Conservation (phyloP, 106 monocot species). For the Alisma plantagoaquatica region DNA sequence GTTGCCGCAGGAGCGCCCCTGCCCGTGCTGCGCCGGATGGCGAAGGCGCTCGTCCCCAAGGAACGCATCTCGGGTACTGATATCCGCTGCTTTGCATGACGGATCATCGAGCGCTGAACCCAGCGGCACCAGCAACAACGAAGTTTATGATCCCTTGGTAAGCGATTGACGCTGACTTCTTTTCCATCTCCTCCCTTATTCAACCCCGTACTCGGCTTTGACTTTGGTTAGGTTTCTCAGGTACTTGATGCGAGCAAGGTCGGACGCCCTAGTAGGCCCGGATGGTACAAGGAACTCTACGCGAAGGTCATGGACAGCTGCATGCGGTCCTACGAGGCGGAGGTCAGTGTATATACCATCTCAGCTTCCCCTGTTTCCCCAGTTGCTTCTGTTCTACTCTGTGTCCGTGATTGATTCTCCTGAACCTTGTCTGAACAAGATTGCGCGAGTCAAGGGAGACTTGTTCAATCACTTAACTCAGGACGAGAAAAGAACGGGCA, state of each 20-base stretch:
- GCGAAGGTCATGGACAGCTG: conserved; percentile 34
- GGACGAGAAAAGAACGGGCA: too few relatives aligned
- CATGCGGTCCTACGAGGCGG: conserved; percentile 55
- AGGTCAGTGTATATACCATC: conserved; percentile 21
- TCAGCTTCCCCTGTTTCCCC: not conserved
- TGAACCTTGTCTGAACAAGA: conserved; percentile 25
- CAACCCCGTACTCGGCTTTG: too few relatives aligned
- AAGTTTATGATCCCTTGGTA: not conserved
- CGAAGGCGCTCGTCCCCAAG: conserved; percentile 1
- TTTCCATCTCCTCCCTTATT: too few relatives aligned
- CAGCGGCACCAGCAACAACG: not conserved
- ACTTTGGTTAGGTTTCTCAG: too few relatives aligned
- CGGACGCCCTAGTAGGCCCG: conserved; percentile 38
- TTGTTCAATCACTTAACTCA: conserved; percentile 36
- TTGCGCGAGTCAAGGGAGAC: conserved; percentile 55
- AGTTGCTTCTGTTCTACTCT: not conserved
- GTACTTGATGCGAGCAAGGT: too few relatives aligned
- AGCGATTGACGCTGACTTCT: not conserved
- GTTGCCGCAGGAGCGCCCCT: too few relatives aligned
- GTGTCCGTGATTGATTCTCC: not conserved
- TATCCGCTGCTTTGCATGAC: not conserved
- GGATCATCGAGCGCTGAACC: too few relatives aligned
- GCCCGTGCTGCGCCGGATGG: conserved; percentile 2
- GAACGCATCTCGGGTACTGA: not conserved
- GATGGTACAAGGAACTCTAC: conserved; percentile 67